Conservation (phyloP, 352 stramenopile species). For the Globisporangium rhizosaccharum region DNA sequence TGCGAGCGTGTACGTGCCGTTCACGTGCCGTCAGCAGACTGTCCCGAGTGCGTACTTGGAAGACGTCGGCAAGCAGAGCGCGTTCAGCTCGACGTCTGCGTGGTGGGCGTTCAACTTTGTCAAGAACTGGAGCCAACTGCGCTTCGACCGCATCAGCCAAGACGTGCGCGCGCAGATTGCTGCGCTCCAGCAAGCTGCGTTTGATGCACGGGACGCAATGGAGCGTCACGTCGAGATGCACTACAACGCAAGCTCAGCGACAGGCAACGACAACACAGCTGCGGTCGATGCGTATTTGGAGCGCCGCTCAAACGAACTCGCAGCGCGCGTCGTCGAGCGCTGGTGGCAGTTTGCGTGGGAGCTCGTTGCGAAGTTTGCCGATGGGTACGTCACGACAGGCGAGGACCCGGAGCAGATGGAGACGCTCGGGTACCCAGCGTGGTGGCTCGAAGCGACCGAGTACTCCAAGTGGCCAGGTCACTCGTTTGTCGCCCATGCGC, state of each 20-base stretch:
- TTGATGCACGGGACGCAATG: conserved; percentile 21
- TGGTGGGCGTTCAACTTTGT: conserved; percentile 78
- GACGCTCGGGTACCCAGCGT: conserved; percentile 39
- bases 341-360: conserved; percentile 58
- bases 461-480: conserved; percentile 44
- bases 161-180: conserved; percentile 31
- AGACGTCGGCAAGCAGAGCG: conserved; percentile 41
- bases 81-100: conserved; percentile 39
- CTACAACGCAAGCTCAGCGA: background rate
- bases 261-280: background rate
- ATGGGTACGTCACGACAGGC: conserved; percentile 52
- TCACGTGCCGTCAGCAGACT: conserved; percentile 31
- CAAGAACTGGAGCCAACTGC: conserved; percentile 67
- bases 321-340: conserved; percentile 25
- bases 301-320: conserved; percentile 35
- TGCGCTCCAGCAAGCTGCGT: conserved; percentile 27
- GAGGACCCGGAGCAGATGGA: conserved; percentile 36
- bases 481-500: conserved; percentile 23
- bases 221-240: conserved; percentile 20
- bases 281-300: conserved; percentile 25
- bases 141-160: conserved; percentile 45
- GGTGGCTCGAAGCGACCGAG: conserved; percentile 34
- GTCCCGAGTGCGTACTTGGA: conserved; percentile 40
- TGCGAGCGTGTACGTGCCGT: conserved; percentile 50
- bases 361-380: conserved; percentile 43